These are phyloP conservation scores for Pseudozyma pruni DNA, from an alignment of 1,284 basidiomycete genomes.

Conservation along the genomic window DNA sequence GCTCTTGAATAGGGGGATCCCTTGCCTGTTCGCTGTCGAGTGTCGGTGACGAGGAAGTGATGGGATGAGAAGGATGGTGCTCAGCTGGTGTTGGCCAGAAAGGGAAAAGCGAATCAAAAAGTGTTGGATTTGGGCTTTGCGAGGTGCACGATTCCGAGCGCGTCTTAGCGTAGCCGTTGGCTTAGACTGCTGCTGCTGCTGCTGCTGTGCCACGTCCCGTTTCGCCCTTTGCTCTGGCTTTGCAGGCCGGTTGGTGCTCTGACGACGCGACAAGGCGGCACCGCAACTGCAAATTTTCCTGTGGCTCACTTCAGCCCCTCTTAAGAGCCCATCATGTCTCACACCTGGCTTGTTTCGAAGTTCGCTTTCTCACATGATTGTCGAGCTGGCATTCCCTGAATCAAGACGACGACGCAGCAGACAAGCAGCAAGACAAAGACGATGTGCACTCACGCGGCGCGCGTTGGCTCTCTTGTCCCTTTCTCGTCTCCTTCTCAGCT, in stretches of 20 bases:
- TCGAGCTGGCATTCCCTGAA: too few species aligned
- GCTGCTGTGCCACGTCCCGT: background rate
- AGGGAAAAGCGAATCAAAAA: conserved; percentile 3
- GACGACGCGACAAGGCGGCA: too few species aligned
- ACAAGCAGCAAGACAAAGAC: too few species aligned
- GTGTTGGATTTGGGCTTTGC: conserved; percentile 12
- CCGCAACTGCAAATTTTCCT: too few species aligned
- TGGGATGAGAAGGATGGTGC: background rate
- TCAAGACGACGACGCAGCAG: too few species aligned
- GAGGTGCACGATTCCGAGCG: conserved; percentile 4
- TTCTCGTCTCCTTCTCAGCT: background rate
- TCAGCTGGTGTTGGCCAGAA: background rate
- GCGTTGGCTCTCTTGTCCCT: background rate
- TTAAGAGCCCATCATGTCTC: too few species aligned
- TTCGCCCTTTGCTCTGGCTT: too few species aligned
- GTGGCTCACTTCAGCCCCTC: too few species aligned
- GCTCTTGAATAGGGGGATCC: background rate
- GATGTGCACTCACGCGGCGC: conserved; percentile 15
- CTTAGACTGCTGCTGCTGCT: conserved; percentile 1
- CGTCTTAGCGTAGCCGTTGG: background rate
- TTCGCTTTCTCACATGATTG: too few species aligned
- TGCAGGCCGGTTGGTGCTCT: too few species aligned
- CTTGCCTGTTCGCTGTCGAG: too few species aligned
- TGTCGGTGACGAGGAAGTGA: background rate
- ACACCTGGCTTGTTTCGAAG: too few species aligned